Percentiles rank a stretch among this genome's conserved stretches.
These are phyloP conservation scores for Hysterangium stoloniferum DNA, from an alignment of 768 basidiomycete species.

Conservation along the genomic window DNA sequence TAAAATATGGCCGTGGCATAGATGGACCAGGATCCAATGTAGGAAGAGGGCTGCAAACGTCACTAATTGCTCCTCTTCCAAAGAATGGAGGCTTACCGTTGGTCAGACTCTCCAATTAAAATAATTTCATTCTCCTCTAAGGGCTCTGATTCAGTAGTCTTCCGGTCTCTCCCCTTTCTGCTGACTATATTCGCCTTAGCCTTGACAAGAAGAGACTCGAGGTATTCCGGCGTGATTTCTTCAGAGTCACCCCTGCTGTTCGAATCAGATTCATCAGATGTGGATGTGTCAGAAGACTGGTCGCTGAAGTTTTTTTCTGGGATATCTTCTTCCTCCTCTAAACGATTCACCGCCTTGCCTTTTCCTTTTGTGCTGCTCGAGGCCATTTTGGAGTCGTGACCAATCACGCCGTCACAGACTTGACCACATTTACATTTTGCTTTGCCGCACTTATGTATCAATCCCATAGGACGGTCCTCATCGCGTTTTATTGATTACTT, in stretches of 20 bases:
- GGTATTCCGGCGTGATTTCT: slow-evolving; percentile 45
- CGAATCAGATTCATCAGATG: too few species aligned
- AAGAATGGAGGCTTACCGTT: slow-evolving; percentile 26
- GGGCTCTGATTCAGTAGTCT: slow-evolving; percentile 15
- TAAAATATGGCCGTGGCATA: slow-evolving; percentile 60
- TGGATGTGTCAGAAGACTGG: too few species aligned
- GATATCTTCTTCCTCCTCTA: too few species aligned
- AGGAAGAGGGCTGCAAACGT: slow-evolving; percentile 45
- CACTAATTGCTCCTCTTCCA: background rate
- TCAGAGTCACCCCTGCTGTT: slow-evolving; percentile 41
- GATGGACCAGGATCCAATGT: slow-evolving; percentile 49
- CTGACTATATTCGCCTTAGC: slow-evolving; percentile 43
- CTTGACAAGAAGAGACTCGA: slow-evolving; percentile 54
- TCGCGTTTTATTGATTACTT: too few species aligned
- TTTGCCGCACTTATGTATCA: too few species aligned
- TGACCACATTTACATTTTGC: too few species aligned
- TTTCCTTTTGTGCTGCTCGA: too few species aligned
- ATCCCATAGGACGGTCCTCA: too few species aligned
- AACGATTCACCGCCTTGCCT: too few species aligned
- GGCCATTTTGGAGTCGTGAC: too few species aligned
- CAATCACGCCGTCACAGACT: too few species aligned
- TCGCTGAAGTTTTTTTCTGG: too few species aligned
- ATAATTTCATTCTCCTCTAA: slow-evolving; percentile 52
- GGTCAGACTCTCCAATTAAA: slow-evolving; percentile 29
- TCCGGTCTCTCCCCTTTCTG: slow-evolving; percentile 22